Conservation (phyloP, 1,284 basidiomycete species). For the Kwoniella shivajii region DNA sequence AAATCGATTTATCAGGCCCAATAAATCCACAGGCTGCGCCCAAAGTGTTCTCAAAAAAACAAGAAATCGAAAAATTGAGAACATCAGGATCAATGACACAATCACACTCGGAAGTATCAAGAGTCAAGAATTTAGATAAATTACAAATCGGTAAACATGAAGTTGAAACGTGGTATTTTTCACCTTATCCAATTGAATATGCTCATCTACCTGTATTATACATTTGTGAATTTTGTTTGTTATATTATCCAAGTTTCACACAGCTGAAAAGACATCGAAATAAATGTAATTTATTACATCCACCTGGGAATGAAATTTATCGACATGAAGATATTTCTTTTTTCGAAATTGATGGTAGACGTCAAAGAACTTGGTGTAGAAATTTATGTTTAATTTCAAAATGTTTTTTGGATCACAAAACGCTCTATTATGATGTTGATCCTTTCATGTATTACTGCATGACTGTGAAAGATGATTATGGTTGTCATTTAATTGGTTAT, state of each 20-base stretch:
- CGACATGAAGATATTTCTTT: conserved; percentile 94
- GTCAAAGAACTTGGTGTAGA: conserved; percentile 94
- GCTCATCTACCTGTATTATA: conserved; percentile 92
- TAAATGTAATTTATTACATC: conserved; percentile 91
- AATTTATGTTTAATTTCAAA: conserved; percentile 96
- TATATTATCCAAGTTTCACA: conserved; percentile 81
- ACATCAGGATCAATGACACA: conserved; percentile 99
- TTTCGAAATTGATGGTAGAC: conserved; percentile 97
- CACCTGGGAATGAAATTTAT: conserved; percentile 99
- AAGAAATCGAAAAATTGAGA: conserved; percentile 97
- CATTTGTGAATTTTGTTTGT: conserved; percentile 97
- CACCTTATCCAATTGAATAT: conserved; percentile 97
- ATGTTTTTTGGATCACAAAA: conserved; percentile 99
- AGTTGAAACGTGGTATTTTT: conserved; percentile 99
- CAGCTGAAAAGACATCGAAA: conserved; percentile 88
- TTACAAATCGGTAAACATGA: conserved; percentile 95
- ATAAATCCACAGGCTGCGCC: conserved; percentile 54
- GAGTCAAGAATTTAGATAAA: conserved; percentile 97
- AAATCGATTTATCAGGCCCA: conserved; percentile 55
- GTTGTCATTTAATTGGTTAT: conserved; percentile 95
- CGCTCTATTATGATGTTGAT: conserved; percentile 98
- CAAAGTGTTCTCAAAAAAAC: conserved; percentile 82
- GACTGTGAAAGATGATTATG: conserved; percentile 85
- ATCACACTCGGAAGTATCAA: conserved; percentile 92
- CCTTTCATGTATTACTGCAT: conserved; percentile 99